Evolutionary conservation across 768 basidiomycete species (phyloP).

Genomic region (Amanita phalloides): DNA sequence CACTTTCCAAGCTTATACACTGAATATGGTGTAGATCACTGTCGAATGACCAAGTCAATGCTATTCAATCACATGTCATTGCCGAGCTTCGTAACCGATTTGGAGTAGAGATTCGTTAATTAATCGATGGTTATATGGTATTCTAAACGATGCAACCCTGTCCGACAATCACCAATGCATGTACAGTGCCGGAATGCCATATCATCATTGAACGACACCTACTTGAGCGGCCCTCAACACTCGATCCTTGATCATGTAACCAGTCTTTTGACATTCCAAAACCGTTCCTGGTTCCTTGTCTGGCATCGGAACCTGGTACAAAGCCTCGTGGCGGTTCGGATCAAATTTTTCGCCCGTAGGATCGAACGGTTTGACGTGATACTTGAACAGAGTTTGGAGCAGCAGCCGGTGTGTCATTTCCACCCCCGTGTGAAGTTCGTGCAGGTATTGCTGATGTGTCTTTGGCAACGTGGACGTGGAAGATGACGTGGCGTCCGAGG

Average conservation of each 20-base stretch:
- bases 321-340: conserved; percentile 90
- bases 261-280: conserved; percentile 82
- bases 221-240: conserved; percentile 93
- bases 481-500: conserved; percentile 19
- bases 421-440: conserved; percentile 77
- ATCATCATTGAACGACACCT: conserved; percentile 66
- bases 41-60: conserved; percentile 83
- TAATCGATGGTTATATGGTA: conserved; percentile 11
- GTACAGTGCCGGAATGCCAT: not conserved
- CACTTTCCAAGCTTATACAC: not conserved
- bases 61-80: conserved; percentile 56
- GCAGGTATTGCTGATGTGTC: conserved; percentile 44
- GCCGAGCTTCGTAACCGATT: conserved; percentile 47
- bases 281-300: conserved; percentile 84
- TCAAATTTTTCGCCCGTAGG: conserved; percentile 90
- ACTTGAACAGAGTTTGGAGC: conserved; percentile 82
- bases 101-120: conserved; percentile 80
- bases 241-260: conserved; percentile 92
- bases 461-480: conserved; percentile 33
- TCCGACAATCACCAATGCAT: conserved; percentile 10
- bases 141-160: conserved; percentile 12
- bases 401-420: conserved; percentile 87
- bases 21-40: conserved; percentile 45
- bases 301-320: conserved; percentile 89
- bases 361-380: conserved; percentile 87